Evolutionary conservation across 164 flowering plant genomes (phyloP), one percentile per base, ranked within the genome.

Genomic region (Nymphaea colorata): DNA sequence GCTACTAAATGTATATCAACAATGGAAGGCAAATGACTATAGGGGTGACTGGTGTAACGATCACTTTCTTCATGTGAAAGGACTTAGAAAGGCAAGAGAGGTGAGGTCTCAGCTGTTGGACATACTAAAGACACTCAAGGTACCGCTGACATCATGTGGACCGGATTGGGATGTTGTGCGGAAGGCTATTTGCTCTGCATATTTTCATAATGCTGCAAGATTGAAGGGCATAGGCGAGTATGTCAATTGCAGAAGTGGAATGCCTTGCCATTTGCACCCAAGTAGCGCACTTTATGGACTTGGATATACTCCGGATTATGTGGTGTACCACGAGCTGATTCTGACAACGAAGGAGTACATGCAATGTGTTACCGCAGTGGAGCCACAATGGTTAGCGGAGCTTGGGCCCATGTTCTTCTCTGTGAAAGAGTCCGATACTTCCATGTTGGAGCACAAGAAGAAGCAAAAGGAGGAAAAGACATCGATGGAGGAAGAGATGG

Each of bases 401-500:
- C 64, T 89, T 41, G 97, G 96, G 5, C 94, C 97, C 12, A 87
- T 92, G 96, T 90, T 92, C 62, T 92, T 90, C 71, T 87, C 95
- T 0, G 85, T 88, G 4, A 88, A 90, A 77, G 93, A 87, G 0
- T 88, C 96, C 0, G 98, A 92, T 75, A 87, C 87, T 3, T 86
- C 94, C 0, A 73, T 88, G 85, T 61, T 83, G 74, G 93, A 89
- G 78, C 98, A 92, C 73, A 88, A 84, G 80, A 89, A 83, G 78
- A 85, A 79, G 65, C 92, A 89, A 71, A 89, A 87, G 69, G 83
- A 91, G 69, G 92, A 86, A 70, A 88, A 88, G 70, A 81, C 87
- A 0, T 94, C 93, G 4, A 92, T 88, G 98, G 98, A 92, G 74
- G 90, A 89, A 69, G 94, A 92, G 76, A 86, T 88, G 98, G 96